A percentile compares a stretch with the other conserved stretches of the same genome.
phyloP scores from a whole-genome alignment of 495 filamentous ascomycete species.

The Copromyces sp. region DNA sequence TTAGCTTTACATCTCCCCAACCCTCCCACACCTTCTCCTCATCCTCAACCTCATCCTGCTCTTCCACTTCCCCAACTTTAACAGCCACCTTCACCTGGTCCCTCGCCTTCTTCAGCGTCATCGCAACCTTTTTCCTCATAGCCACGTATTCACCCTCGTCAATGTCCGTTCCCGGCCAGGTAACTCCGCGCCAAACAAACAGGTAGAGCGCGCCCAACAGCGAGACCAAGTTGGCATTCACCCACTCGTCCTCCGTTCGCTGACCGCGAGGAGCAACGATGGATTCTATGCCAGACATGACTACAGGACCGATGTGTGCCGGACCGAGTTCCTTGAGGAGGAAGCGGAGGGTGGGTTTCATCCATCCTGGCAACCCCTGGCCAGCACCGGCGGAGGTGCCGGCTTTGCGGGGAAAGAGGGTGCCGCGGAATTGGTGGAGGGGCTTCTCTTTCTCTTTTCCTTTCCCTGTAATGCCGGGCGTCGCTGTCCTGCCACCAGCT shows the following conservation, averaged over 20 bases:
- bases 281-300: constrained; percentile 35
- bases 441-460: constrained; percentile 22
- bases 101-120: constrained; percentile 26
- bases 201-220: constrained; percentile 62
- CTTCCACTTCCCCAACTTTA: constrained; percentile 13
- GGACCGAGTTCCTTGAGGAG: constrained; percentile 42
- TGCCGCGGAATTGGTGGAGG: constrained; percentile 25
- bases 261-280: constrained; percentile 27
- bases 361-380: constrained; percentile 50
- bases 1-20: constrained; percentile 30
- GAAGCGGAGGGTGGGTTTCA: constrained; percentile 53
- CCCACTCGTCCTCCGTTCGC: constrained; percentile 40
- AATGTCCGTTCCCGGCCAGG: constrained; percentile 25
- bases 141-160: constrained; percentile 28
- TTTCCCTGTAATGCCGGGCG: neutral
- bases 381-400: constrained; percentile 9
- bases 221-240: constrained; percentile 37
- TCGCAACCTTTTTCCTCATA: constrained; percentile 30
- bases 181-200: constrained; percentile 40
- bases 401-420: neutral
- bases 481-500: constrained; percentile 1
- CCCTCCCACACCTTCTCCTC: constrained; percentile 38
- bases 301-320: constrained; percentile 27
- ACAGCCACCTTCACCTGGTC: constrained; percentile 21
- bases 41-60: constrained; percentile 24